Percentiles rank a stretch among this genome's conserved stretches.
phyloP scores from a whole-genome alignment of 2,329 filamentous ascomycete species.

The Fusarium austroafricanum region DNA sequence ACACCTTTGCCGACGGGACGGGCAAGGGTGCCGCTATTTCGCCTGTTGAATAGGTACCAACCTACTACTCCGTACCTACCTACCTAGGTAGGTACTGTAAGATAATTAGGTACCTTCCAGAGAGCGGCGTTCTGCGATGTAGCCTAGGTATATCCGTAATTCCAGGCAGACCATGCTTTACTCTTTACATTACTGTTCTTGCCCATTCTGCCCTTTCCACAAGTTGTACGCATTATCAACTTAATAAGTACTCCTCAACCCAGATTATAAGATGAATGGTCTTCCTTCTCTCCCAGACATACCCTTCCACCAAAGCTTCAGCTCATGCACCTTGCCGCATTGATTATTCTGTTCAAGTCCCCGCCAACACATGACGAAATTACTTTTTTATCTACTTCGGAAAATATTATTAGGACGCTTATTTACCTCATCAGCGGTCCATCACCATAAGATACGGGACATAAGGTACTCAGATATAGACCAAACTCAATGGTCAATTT shows the following conservation, averaged over 20 bases:
- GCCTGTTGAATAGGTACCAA: background rate
- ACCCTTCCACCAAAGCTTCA: conserved; percentile 12
- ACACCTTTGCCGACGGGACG: too few species aligned
- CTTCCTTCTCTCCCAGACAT: too few species aligned
- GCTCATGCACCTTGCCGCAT: conserved; percentile 18
- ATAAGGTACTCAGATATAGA: background rate
- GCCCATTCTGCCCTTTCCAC: too few species aligned
- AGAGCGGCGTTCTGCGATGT: too few species aligned
- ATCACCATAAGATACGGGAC: background rate
- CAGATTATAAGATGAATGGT: background rate
- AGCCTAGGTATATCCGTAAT: too few species aligned
- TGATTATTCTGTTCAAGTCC: background rate
- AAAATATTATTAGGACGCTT: background rate
- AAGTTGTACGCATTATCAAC: too few species aligned
- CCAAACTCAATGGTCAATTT: conserved; percentile 6
- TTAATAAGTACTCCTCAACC: background rate
- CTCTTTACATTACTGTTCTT: too few species aligned
- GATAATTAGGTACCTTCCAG: too few species aligned
- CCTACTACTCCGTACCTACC: too few species aligned
- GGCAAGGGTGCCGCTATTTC: background rate
- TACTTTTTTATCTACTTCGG: conserved; percentile 10
- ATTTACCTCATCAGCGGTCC: background rate
- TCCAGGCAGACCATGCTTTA: too few species aligned
- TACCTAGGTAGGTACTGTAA: too few species aligned
- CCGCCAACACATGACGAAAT: background rate